Evolutionary conservation across 2,329 filamentous ascomycete genomes (phyloP).

Genomic region (Ophiognomonia clavigignenti-juglandacearum): DNA sequence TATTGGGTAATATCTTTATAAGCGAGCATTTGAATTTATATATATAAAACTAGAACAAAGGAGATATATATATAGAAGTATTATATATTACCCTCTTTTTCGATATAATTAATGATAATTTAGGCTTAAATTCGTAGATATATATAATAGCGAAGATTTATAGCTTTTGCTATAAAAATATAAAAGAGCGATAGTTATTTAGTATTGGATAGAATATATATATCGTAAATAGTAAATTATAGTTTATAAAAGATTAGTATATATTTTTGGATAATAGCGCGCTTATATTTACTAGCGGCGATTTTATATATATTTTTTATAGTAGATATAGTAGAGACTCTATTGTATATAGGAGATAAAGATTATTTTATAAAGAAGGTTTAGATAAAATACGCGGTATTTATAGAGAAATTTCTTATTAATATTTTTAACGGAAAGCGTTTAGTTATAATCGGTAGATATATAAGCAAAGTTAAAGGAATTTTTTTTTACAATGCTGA

Average conservation of each 20-base stretch:
- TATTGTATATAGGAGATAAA: not conserved
- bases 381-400: not conserved
- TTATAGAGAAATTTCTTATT: not conserved
- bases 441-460: not conserved
- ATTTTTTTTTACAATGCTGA: not conserved
- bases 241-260: not conserved
- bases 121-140: too few relatives aligned
- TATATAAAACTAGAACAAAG: too few relatives aligned
- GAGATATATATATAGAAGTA: too few relatives aligned
- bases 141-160: too few relatives aligned
- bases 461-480: not conserved
- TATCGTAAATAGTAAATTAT: not conserved
- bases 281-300: not conserved
- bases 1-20: too few relatives aligned
- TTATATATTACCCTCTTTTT: too few relatives aligned
- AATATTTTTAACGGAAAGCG: not conserved
- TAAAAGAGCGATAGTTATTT: not conserved
- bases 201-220: not conserved
- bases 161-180: too few relatives aligned
- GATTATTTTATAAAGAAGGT: not conserved
- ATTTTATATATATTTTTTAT: not conserved
- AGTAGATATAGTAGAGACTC: not conserved
- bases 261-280: not conserved
- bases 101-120: too few relatives aligned
- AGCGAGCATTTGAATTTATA: too few relatives aligned